Evolutionary conservation across 192 early-diverging fungal species (phyloP).

Genomic region (Neocallimastix lanati): DNA sequence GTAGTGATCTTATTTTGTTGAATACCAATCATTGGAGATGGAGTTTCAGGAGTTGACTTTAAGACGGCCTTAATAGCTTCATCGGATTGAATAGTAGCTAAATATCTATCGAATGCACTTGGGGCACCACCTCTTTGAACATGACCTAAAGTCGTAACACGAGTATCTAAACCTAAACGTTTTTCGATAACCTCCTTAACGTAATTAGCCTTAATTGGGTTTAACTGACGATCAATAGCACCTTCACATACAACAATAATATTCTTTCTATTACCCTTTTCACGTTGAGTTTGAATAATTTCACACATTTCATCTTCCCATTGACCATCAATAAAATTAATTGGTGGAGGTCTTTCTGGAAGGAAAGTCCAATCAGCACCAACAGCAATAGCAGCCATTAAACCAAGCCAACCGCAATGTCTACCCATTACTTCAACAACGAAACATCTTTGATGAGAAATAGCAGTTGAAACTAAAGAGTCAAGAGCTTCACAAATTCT

Average conservation of each 20-base stretch:
- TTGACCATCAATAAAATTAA: slow-evolving; percentile 25
- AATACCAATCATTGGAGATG: slow-evolving; percentile 89
- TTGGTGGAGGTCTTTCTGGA: slow-evolving; percentile 73
- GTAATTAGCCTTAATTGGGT: slow-evolving; percentile 70
- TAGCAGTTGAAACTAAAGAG: slow-evolving; percentile 76
- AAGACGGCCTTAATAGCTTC: slow-evolving; percentile 88
- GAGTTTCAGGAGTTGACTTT: slow-evolving; percentile 56
- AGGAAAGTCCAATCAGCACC: slow-evolving; percentile 94
- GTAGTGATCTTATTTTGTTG: slow-evolving; percentile 70
- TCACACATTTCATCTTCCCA: slow-evolving; percentile 84
- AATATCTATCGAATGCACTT: slow-evolving; percentile 72
- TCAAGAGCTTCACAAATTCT: slow-evolving; percentile 93
- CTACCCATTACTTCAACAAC: slow-evolving; percentile 97
- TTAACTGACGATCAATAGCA: slow-evolving; percentile 71
- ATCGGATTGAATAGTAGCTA: slow-evolving; percentile 84
- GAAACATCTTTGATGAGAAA: slow-evolving; percentile 87
- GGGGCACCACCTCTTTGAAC: slow-evolving; percentile 88
- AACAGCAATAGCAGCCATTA: slow-evolving; percentile 53
- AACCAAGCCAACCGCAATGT: slow-evolving; percentile 88
- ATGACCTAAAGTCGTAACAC: slow-evolving; percentile 87
- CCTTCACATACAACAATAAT: slow-evolving; percentile 91
- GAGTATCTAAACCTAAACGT: slow-evolving; percentile 68
- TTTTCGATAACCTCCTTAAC: slow-evolving; percentile 65
- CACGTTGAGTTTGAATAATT: slow-evolving; percentile 32
- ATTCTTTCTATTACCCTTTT: slow-evolving; percentile 76